Evolutionary conservation across 495 filamentous ascomycete genomes (phyloP), one percentile per base, ranked within the genome.

Genomic region (Xylaria bambusicola): DNA sequence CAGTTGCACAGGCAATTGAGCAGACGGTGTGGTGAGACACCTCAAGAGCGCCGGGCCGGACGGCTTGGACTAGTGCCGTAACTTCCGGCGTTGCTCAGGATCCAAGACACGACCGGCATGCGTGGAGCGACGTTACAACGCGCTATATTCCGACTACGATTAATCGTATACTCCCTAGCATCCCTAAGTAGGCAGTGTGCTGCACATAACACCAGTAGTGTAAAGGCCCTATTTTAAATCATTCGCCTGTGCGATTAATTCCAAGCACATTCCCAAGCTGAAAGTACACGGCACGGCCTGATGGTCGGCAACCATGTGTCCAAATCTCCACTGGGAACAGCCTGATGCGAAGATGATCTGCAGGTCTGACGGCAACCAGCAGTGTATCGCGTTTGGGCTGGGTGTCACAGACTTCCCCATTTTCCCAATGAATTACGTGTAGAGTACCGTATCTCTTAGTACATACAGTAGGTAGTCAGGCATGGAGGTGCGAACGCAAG

Each of bases 281-380:
- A 41, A 31, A 21, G 46, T 23, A 36, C 13, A n/a, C 29, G 42
- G 48, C 42, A 33, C 55, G 47, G 36, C 23, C 49, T 42, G 24
- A 51, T 42, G 36, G 18, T 46, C 46, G 44, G 55, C 24, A 48
- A 23, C 55, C 56, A 58, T 58, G 56, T 51, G 47, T 50, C 46
- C 46, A 42, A 15, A 51, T 33, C 56, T 44, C 56, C 56, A 58
- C 56, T 27, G 35, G 17, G 8, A n/a, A 15, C 26, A 17, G 18
- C 35, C 46, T 33, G 24, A 51, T 51, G 56, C 24, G 56, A 51
- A 26, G 20, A 50, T 51, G 56, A 58, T 58, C 56, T 44, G 38
- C 56, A 44, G 47, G 36, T 24, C 56, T n/a, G 26, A 51, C 56
- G 56, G 56, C 26, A 58, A 41, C 36, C 56, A 46, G 56, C 47